Evolutionary conservation across 1,284 basidiomycete species (phyloP), one percentile per base, ranked within the genome.

Genomic region (Ceratobasidium sp.): DNA sequence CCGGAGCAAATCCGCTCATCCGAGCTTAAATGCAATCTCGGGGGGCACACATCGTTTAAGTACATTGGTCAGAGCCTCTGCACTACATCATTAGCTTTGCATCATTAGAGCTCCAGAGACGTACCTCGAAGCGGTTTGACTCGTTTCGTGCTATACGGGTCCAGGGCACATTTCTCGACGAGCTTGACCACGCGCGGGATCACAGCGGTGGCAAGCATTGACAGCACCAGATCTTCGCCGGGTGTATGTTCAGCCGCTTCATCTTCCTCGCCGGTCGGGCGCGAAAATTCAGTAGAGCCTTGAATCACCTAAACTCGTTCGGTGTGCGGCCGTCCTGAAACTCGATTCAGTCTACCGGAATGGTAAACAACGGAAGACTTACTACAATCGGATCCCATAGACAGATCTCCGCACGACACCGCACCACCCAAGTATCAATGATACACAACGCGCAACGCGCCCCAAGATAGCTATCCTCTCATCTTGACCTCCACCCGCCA

Each of bases 371-470:
- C 15, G 52, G 35, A 35, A 29, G 27, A 80, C 85, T 73, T 75
- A 92, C 93, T 79, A 90, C 85, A 31, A 96, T 82, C 45, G 92
- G 92, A 77, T 94, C 88, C 94, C 96, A 97, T 1, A 89, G 89
- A 3, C 92, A 80, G 76, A 91, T 85, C 79, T 98, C 96, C 56
- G 94, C 81, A 62, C 94, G 83, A 25, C 88, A 88, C 94, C 94
- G 98, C 77, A 96, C 97, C 79, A 97, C 95, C 95, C 96, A 98
- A 42, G 92, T 93, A 69, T 91, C 90, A 0, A 96, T 89, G 68
- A 96, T 84, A 0, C 91, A 93, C 52, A 97, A 81, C 2, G 93
- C 93, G 55, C 94, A 96, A 86, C 92, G 98, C 3, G 95, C 95
- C 54, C 90, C 88, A 1, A 84, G 81, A 79, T 97, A 98, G 72